phyloP scores from a whole-genome alignment of 352 stramenopile genomes.

The Globisporangium cystogenes region DNA sequence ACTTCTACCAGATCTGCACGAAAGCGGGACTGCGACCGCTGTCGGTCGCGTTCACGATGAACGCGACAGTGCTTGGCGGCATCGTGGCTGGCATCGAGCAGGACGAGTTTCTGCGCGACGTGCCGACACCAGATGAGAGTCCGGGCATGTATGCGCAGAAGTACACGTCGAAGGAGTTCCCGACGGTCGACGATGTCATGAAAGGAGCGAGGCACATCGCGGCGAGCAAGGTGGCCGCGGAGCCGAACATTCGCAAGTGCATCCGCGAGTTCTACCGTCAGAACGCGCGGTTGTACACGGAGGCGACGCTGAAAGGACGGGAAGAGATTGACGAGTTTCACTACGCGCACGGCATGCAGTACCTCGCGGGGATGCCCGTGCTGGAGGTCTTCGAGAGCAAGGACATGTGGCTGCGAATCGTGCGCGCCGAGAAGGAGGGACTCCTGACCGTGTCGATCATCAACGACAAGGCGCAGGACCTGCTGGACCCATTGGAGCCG shows the following conservation, averaged over 20 bases:
- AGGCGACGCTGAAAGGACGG: conserved; percentile 71
- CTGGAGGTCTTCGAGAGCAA: conserved; percentile 66
- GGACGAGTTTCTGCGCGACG: conserved; percentile 53
- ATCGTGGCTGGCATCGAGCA: conserved; percentile 67
- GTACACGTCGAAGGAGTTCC: conserved; percentile 81
- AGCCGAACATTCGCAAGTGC: conserved; percentile 80
- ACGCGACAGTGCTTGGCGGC: conserved; percentile 74
- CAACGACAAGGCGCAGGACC: conserved; percentile 76
- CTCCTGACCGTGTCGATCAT: conserved; percentile 69
- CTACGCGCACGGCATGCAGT: conserved; percentile 83
- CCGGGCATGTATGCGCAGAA: conserved; percentile 64
- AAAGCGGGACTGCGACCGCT: conserved; percentile 74
- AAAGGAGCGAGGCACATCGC: conserved; percentile 86
- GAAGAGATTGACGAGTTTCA: conserved; percentile 90
- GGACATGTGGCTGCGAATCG: conserved; percentile 74
- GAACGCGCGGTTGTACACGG: conserved; percentile 65
- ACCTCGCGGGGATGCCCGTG: conserved; percentile 82
- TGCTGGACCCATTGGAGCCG: conserved; percentile 76
- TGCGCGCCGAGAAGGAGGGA: conserved; percentile 82
- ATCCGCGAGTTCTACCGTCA: conserved; percentile 84
- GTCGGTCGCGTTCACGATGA: conserved; percentile 81
- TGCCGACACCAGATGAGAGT: conserved; percentile 74
- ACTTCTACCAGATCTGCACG: conserved; percentile 87
- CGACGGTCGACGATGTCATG: conserved; percentile 82
- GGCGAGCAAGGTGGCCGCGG: conserved; percentile 75